phyloP scores from a whole-genome alignment of 2,329 filamentous ascomycete genomes.

The Amesomyces nigricolor region DNA sequence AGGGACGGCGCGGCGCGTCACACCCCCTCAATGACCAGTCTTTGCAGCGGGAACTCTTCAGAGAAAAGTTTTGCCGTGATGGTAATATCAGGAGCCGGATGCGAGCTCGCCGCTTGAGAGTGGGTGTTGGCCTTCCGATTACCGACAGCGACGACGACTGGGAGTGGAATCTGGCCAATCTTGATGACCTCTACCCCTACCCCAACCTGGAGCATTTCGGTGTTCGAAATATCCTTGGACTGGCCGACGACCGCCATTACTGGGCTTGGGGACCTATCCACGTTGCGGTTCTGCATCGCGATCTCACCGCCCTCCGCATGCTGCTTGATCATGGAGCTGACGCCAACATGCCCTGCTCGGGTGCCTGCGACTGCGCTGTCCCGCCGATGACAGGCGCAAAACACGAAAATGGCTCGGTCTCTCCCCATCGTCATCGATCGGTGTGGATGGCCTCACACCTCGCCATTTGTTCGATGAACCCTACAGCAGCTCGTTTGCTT shows the following conservation, averaged over 20 bases:
- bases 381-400: neutral
- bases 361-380: neutral
- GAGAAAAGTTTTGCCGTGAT: slow-evolving; percentile 1
- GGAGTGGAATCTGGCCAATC: neutral
- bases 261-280: slow-evolving; percentile 6
- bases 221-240: neutral
- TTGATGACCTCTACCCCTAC: neutral
- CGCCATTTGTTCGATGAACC: slow-evolving; percentile 1
- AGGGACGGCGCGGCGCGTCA: neutral
- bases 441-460: slow-evolving; percentile 7
- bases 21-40: neutral
- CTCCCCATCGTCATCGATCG: neutral
- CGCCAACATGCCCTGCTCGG: neutral
- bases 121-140: neutral
- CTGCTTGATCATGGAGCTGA: slow-evolving; percentile 5
- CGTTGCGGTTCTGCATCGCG: neutral
- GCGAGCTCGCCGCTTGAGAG: neutral
- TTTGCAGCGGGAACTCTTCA: neutral
- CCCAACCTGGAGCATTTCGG: neutral
- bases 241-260: neutral
- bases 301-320: neutral
- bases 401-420: neutral
- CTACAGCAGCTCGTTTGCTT: neutral
- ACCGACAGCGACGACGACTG: neutral
- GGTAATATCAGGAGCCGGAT: neutral